Base-by-base conservation (phyloP, 495 filamentous ascomycete genomes). In the Lasiosphaeria ovina region DNA sequence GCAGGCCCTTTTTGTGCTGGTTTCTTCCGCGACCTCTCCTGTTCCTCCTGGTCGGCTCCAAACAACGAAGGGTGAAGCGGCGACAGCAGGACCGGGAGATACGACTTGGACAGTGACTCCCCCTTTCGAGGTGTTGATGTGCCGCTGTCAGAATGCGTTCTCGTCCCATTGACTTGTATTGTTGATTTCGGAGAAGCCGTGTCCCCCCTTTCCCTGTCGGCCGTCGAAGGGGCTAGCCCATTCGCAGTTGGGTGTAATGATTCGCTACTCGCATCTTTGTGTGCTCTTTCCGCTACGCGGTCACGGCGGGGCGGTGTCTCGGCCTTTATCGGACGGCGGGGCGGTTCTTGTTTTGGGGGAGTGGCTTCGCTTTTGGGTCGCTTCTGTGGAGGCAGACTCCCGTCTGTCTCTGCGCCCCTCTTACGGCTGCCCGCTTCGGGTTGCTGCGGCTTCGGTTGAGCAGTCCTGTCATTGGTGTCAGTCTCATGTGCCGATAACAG, bases 81-180 rank as follows among this genome's bases (percentile, higher is more conserved):
- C 6, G 78, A 78, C 40, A 79, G 58, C 32, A 79, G 57, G 8
- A 69, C 70, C 2, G 77, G 77, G 11, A 77, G 60, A 10, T 65
- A 60, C 6, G 73, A 53, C 35, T 65, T 75, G 0, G 65, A 34
- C 38, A 62, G 61, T 9, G 57, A 57, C 16, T 74, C 73, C n/a
- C 63, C 44, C 57, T 72, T 78, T 55, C 71, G 75, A 3, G 76
- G 75, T 3, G 71, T 65, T 24, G 68, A 64, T 5, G 68, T 69
- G 14, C 67, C 71, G 48, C 64, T 76, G 44, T 68, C 67, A 6
- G 60, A 59, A 16, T 60, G 51, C 35, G 74, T 67, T 12, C 69
- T 70, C 14, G 67, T 65, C 36, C 77, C 77, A 54, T 81, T 81
- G 33, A 78, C 77, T 55, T 78, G 77, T n/a, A 76, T 64, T 50